Conservation (phyloP, 192 early-diverging fungal genomes). For the Coemansia furcata region DNA sequence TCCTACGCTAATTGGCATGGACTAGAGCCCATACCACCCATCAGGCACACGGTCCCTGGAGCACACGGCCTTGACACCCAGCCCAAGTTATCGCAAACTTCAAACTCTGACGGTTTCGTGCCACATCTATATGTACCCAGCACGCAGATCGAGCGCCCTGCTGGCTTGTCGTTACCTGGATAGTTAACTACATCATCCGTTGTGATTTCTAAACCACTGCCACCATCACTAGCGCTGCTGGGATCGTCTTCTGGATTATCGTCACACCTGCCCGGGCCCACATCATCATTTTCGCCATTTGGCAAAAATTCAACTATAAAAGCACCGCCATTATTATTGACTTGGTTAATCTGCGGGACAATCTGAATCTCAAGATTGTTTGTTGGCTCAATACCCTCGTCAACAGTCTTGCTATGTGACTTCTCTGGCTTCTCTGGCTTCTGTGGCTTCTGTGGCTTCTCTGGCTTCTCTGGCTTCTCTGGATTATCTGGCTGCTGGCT, state of each 20-base stretch:
- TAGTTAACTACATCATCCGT: background rate
- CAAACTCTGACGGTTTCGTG: conserved; percentile 2
- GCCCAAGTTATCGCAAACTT: conserved; percentile 8
- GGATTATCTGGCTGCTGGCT: background rate
- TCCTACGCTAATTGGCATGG: conserved; percentile 4
- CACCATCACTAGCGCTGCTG: too few relatives aligned
- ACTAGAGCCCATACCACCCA: background rate
- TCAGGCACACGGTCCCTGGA: conserved; percentile 13
- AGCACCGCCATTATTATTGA: background rate
- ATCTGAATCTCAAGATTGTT: too few relatives aligned
- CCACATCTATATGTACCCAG: conserved; percentile 8
- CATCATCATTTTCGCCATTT: background rate
- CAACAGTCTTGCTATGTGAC: background rate
- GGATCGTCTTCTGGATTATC: background rate
- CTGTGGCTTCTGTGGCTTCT: background rate
- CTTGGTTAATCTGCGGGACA: background rate
- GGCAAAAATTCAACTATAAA: background rate
- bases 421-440: background rate
- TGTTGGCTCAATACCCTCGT: background rate
- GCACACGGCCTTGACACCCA: conserved; percentile 15
- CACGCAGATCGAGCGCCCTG: background rate
- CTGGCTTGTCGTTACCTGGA: background rate
- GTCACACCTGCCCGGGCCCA: background rate
- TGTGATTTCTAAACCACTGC: too few relatives aligned
- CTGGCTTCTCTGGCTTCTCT: background rate